Evolutionary conservation across 331 rosid genomes (phyloP), one percentile per base, ranked within the genome.

Genomic region (Prunus yedoensis): DNA sequence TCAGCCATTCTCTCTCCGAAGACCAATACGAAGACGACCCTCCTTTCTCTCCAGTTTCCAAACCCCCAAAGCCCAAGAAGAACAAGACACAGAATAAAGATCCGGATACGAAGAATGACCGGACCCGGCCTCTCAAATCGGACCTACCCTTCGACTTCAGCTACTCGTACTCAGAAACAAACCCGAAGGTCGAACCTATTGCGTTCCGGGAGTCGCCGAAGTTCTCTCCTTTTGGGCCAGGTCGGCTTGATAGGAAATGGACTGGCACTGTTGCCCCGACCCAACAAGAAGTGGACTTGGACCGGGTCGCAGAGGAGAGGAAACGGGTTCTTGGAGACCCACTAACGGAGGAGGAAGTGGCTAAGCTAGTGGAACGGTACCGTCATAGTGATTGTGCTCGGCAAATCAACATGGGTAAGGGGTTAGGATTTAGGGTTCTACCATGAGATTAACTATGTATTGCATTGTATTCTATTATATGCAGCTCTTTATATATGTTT

Each of bases 171-270:
- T 90, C 96, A 1, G 99, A 94, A 69, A 76, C 81, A 18, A 50
- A 85, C 58, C 77, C 88, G 11, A 83, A 90, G 11, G 61, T 79
- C 1, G 63, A 70, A 13, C 97, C 97, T 47, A 84, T 93, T 35
- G 83, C 96, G 15, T 91, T 79, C 84, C 90, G 98, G n/a, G 96
- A 93, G 85, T 90, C 98, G 6, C 96, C 96, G 3, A 93, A 84
- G 62, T 93, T 93, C 82, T 93, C 97, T 5, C 97, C 97, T 0
- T 93, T 93, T 14, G 96, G 98, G 0, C 98, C 98, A 9, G 94
- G 91, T 7, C 88, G 94, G 10, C 88, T 93, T 12, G 94, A 91
- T 80, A 83, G 98, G 46, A 82, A 74, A 49, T 93, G 98, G 99
- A 91, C 92, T 0, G 93, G 97, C 0, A 84, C 86, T 10, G 81